Conservation (phyloP, 305 asterid species). For the Solanum hybrid region DNA sequence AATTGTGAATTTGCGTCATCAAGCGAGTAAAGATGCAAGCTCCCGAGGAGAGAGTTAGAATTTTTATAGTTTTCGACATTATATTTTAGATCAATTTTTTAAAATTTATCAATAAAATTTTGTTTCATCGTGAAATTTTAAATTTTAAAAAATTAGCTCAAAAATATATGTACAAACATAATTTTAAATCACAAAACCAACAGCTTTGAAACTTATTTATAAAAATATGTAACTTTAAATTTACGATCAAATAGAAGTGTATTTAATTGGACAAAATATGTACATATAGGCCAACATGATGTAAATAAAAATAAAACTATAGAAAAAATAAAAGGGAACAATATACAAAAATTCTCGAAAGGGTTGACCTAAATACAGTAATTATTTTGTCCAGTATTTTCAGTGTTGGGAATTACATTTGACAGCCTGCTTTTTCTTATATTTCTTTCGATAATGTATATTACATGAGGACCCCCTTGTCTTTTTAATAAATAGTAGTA, state of each 20-base stretch:
- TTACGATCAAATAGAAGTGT: background rate
- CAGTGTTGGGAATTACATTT: background rate
- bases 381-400: background rate
- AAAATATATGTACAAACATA: too few species aligned
- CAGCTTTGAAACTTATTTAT: background rate
- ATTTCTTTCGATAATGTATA: background rate
- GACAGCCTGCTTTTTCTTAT: background rate
- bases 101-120: background rate
- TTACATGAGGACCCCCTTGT: background rate
- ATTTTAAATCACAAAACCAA: background rate
- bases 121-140: rapidly evolving
- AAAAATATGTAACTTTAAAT: background rate
- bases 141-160: background rate
- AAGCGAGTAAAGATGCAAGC: background rate
- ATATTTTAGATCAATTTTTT: background rate
- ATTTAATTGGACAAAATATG: background rate
- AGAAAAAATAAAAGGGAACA: background rate
- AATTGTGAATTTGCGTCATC: background rate
- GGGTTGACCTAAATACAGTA: background rate
- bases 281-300: background rate
- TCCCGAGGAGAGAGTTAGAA: background rate
- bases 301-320: background rate
- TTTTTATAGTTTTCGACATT: background rate
- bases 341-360: background rate
- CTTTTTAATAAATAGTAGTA: background rate